Evolutionary conservation across 1,284 basidiomycete species (phyloP).

Genomic region (Ustilago sp.): DNA sequence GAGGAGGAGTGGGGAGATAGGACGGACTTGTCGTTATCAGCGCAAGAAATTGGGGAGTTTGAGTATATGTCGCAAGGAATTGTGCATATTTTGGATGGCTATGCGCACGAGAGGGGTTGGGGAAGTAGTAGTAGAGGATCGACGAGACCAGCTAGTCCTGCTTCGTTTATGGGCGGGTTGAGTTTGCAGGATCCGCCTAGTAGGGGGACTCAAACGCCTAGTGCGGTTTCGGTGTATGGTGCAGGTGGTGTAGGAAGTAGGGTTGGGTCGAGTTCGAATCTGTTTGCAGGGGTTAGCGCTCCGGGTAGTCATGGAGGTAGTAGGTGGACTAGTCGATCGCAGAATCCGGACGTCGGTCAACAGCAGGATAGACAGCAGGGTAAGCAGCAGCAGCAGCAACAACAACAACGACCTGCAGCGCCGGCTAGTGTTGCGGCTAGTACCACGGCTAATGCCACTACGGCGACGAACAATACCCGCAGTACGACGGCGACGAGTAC

Average conservation of each 20-base stretch:
- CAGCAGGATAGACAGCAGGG: not conserved
- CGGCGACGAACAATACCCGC: not conserved
- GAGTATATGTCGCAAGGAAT: slow-evolving; percentile 58
- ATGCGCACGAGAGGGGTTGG: slow-evolving; percentile 51
- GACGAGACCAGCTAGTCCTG: slow-evolving; percentile 43
- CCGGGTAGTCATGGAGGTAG: slow-evolving; percentile 43
- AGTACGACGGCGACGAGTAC: not conserved
- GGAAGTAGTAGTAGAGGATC: slow-evolving; percentile 38
- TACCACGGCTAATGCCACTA: slow-evolving; percentile 16
- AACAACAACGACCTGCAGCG: not conserved
- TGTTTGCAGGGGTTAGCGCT: slow-evolving; percentile 14
- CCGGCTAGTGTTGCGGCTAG: slow-evolving; percentile 19
- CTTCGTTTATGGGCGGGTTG: slow-evolving; percentile 32
- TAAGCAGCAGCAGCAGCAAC: not conserved
- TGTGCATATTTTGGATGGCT: slow-evolving; percentile 60
- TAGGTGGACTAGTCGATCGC: slow-evolving; percentile 47
- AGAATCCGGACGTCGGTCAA: slow-evolving; percentile 31
- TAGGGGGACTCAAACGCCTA: too few species aligned
- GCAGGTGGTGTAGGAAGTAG: slow-evolving; percentile 22
- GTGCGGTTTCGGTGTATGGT: slow-evolving; percentile 11
- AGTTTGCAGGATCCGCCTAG: slow-evolving; percentile 29
- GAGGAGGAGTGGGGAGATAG: slow-evolving; percentile 39
- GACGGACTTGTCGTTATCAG: slow-evolving; percentile 54
- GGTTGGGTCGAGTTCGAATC: slow-evolving; percentile 24
- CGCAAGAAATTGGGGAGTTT: slow-evolving; percentile 63